phyloP scores from a whole-genome alignment of 139 green algal species.

The Mychonastes homosphaera region DNA sequence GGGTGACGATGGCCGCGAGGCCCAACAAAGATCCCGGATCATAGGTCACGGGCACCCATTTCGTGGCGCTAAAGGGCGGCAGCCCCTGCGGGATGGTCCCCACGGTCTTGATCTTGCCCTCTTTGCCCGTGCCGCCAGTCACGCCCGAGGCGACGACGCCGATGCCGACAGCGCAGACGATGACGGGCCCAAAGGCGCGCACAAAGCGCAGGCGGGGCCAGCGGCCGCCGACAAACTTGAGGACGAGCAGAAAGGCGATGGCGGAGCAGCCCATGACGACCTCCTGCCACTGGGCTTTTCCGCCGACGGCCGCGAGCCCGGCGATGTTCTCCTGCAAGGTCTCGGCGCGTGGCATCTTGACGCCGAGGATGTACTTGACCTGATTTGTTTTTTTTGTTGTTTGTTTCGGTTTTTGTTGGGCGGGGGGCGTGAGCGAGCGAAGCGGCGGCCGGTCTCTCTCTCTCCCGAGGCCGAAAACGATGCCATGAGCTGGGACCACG shows the following conservation, averaged over 20 bases:
- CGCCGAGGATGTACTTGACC: slow-evolving; percentile 29
- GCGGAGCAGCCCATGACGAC: slow-evolving; percentile 34
- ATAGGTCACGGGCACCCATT: slow-evolving; percentile 30
- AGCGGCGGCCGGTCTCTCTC: too few relatives aligned
- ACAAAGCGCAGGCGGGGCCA: slow-evolving; percentile 23
- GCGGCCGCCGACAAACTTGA: slow-evolving; percentile 27
- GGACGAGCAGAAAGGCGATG: slow-evolving; percentile 29
- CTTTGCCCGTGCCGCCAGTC: slow-evolving; percentile 8
- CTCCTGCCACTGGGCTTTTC: slow-evolving; percentile 26
- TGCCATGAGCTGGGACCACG: neutral
- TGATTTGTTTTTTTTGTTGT: slow-evolving; percentile 3
- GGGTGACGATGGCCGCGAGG: slow-evolving; percentile 30
- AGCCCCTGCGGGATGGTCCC: slow-evolving; percentile 31
- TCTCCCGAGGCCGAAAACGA: neutral
- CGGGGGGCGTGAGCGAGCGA: too few relatives aligned
- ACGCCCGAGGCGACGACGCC: slow-evolving; percentile 16
- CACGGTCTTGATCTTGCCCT: slow-evolving; percentile 29
- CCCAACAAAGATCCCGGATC: slow-evolving; percentile 17
- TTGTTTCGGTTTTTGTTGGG: too few relatives aligned
- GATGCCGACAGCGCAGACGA: slow-evolving; percentile 25
- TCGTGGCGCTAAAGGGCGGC: slow-evolving; percentile 18
- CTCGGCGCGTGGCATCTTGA: slow-evolving; percentile 15
- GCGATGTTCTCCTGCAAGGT: slow-evolving; percentile 22
- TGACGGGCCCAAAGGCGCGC: slow-evolving; percentile 32
- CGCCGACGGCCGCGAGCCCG: slow-evolving; percentile 11